These are phyloP conservation scores for Auriculariales sp. DNA, from an alignment of 768 basidiomycete genomes.

Conservation along the genomic window DNA sequence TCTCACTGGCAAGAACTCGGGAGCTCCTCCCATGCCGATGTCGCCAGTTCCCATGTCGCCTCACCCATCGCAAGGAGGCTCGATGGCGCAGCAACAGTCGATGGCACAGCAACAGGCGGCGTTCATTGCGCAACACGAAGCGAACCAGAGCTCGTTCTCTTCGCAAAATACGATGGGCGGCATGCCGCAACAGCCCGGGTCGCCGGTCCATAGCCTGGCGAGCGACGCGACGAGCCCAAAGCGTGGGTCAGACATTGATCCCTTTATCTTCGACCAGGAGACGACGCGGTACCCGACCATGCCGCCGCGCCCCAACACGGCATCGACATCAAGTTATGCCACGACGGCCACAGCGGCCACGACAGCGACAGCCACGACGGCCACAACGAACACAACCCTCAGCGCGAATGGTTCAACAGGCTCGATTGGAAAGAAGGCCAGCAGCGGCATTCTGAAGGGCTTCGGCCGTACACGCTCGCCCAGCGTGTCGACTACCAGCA, in stretches of 20 bases:
- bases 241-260: constrained; percentile 20
- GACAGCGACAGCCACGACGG: too few relatives aligned
- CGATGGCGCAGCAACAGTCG: background rate
- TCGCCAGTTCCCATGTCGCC: background rate
- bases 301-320: background rate
- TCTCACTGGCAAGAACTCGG: constrained; percentile 22
- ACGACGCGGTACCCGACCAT: constrained; percentile 38
- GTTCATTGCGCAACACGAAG: background rate
- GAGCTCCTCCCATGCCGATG: background rate
- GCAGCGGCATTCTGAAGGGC: too few relatives aligned
- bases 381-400: too few relatives aligned
- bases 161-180: constrained; percentile 8
- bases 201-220: background rate
- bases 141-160: constrained; percentile 5
- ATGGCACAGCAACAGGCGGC: background rate
- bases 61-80: background rate
- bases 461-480: too few relatives aligned
- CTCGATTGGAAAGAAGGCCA: too few relatives aligned
- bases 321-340: too few relatives aligned
- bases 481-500: too few relatives aligned
- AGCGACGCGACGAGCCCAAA: background rate
- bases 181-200: constrained; percentile 8
- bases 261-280: constrained; percentile 59
- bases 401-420: too few relatives aligned
- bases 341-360: too few relatives aligned